These are phyloP conservation scores for Leccinum subgranulosum DNA, from an alignment of 768 basidiomycete genomes.

Conservation along the genomic window DNA sequence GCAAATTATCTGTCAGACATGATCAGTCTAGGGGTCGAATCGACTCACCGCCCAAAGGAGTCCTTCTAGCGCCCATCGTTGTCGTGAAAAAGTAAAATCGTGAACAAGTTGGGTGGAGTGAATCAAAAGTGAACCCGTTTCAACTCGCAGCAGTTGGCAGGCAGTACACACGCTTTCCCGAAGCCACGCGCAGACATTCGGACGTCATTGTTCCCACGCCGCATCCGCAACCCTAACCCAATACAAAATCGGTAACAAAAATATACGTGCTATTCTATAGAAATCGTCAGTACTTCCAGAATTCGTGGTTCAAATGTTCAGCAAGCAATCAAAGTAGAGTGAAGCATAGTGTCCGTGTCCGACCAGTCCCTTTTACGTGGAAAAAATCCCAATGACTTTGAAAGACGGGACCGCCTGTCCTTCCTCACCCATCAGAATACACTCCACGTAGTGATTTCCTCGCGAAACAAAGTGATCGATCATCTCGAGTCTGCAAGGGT, in stretches of 20 bases:
- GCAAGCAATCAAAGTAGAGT: background rate
- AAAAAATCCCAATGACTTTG: constrained; percentile 89
- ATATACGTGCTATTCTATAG: background rate
- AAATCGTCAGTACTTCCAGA: background rate
- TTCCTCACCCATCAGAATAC: constrained; percentile 83
- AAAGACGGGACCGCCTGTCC: constrained; percentile 76
- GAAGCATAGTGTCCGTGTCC: background rate
- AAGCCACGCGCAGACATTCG: background rate
- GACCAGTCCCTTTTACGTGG: constrained; percentile 45
- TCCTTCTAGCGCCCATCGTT: constrained; percentile 15
- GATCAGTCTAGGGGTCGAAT: background rate
- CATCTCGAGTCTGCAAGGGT: constrained; percentile 57
- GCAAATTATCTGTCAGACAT: background rate
- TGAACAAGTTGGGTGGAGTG: background rate
- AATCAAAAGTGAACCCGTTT: background rate
- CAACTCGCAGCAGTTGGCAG: background rate
- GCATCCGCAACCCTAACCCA: constrained; percentile 4
- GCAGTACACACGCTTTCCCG: background rate
- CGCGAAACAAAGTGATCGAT: constrained; percentile 85
- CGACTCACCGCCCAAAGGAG: constrained; percentile 14
- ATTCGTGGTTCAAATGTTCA: background rate
- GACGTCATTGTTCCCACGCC: constrained; percentile 27
- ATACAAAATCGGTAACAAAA: background rate
- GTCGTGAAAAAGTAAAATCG: background rate
- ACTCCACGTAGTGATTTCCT: constrained; percentile 94